Conservation (phyloP, 2,329 filamentous ascomycete species). For the Trichoderma koningii region DNA sequence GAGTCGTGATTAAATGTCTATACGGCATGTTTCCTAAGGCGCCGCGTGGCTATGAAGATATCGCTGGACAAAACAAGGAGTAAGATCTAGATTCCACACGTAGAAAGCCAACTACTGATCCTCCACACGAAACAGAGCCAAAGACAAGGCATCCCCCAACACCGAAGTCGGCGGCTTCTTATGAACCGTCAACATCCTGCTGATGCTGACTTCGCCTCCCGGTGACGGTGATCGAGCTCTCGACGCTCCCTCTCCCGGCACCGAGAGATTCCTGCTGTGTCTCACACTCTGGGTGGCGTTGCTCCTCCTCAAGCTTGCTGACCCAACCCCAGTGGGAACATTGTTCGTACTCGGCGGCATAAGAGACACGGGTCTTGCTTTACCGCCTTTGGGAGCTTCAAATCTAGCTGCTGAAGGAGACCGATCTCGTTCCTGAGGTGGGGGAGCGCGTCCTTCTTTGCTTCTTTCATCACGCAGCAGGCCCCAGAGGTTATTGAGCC, state of each 20-base stretch:
- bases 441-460: constrained; percentile 22
- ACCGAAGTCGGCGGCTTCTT: constrained; percentile 29
- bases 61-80: neutral
- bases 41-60: neutral
- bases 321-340: neutral
- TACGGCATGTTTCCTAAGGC: neutral
- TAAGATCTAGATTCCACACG: neutral
- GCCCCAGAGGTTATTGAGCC: constrained; percentile 39
- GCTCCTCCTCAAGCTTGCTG: constrained; percentile 23
- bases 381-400: constrained; percentile 30
- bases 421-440: constrained; percentile 13
- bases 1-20: too few species aligned
- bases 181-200: constrained; percentile 29
- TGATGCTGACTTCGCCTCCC: constrained; percentile 26
- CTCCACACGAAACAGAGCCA: constrained; percentile 31
- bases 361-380: constrained; percentile 38
- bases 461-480: constrained; percentile 34
- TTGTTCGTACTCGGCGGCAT: neutral
- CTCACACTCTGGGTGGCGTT: constrained; percentile 29
- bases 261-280: constrained; percentile 27
- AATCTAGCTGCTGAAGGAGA: constrained; percentile 29
- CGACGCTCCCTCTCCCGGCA: constrained; percentile 15
- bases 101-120: neutral
- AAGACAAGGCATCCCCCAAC: constrained; percentile 30
- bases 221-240: constrained; percentile 21